phyloP scores from a whole-genome alignment of 768 basidiomycete species.

The Coprinellus aureogranulatus region DNA sequence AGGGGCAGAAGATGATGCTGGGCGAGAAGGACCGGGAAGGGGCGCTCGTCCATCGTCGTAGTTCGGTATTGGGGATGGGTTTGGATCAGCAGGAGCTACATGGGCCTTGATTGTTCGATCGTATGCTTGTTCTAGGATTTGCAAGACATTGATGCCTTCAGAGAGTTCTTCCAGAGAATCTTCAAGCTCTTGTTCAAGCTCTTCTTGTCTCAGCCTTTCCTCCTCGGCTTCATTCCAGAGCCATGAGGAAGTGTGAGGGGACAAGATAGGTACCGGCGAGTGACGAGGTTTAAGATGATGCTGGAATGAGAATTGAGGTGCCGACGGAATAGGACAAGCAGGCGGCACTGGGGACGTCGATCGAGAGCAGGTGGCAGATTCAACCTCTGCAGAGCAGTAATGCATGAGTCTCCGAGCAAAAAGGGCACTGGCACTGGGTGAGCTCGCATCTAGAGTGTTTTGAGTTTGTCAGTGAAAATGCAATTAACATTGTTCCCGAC shows the following conservation, averaged over 20 bases:
- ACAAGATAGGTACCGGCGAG: conserved; percentile 9
- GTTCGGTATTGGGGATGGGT: conserved; percentile 1
- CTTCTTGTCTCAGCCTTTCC: conserved; percentile 10
- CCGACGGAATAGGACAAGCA: conserved; percentile 11
- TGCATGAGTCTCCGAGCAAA: conserved; percentile 86
- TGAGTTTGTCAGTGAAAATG: background rate
- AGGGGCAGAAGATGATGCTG: background rate
- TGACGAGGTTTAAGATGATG: conserved; percentile 23
- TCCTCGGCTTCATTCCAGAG: conserved; percentile 10
- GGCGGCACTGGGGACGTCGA: conserved; percentile 13
- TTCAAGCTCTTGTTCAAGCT: conserved; percentile 26
- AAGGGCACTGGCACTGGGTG: conserved; percentile 42
- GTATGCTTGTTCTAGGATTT: conserved; percentile 69
- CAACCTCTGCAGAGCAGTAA: conserved; percentile 67
- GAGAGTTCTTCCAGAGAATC: conserved; percentile 57
- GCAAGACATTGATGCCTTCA: conserved; percentile 68
- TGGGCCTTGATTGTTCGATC: conserved; percentile 64
- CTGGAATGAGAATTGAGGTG: conserved; percentile 22
- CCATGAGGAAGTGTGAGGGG: conserved; percentile 6
- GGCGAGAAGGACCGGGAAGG: conserved; percentile 22
- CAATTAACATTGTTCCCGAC: background rate
- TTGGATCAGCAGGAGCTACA: conserved; percentile 32
- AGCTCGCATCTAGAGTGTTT: conserved; percentile 18
- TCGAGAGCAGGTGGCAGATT: conserved; percentile 15
- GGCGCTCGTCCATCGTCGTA: background rate